Conservation (phyloP, 495 filamentous ascomycete species). For the Penicillium odoratum region DNA sequence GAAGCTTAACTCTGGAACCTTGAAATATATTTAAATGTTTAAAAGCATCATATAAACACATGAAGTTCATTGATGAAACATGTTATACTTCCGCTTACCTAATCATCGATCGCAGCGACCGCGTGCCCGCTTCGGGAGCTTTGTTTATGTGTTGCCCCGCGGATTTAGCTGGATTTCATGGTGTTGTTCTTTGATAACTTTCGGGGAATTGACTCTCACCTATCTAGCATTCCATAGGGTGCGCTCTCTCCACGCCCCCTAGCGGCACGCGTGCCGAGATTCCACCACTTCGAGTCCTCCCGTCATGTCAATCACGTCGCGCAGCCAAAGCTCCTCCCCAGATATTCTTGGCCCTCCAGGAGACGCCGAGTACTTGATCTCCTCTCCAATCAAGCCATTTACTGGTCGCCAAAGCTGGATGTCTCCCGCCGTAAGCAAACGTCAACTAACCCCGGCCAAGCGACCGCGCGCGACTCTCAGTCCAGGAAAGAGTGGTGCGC, state of each 20-base stretch:
- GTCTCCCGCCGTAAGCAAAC: slow-evolving; percentile 37
- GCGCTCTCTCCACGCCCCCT: slow-evolving; percentile 25
- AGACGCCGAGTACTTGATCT: slow-evolving; percentile 47
- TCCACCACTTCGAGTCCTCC: slow-evolving; percentile 19
- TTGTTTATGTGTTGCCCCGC: slow-evolving; percentile 41
- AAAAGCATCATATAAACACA: neutral
- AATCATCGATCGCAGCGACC: slow-evolving; percentile 4
- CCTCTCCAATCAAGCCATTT: slow-evolving; percentile 45
- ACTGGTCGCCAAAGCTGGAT: slow-evolving; percentile 45
- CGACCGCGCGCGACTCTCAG: slow-evolving; percentile 40
- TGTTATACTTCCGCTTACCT: slow-evolving; percentile 1
- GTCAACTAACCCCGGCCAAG: slow-evolving; percentile 38
- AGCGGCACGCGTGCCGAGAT: slow-evolving; percentile 30
- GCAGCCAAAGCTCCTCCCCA: slow-evolving; percentile 46
- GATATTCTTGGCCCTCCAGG: slow-evolving; percentile 49
- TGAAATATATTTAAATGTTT: neutral
- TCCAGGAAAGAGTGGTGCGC: slow-evolving; percentile 39
- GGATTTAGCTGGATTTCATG: slow-evolving; percentile 14
- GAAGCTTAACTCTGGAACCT: neutral
- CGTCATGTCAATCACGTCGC: slow-evolving; percentile 35
- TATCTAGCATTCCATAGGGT: slow-evolving; percentile 26
- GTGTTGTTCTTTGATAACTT: slow-evolving; percentile 5
- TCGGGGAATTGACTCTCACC: neutral
- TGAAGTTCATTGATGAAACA: neutral
- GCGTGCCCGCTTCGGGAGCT: slow-evolving; percentile 23